phyloP scores from a whole-genome alignment of 306 rosid species.

The Trichosanthes cucumerina region DNA sequence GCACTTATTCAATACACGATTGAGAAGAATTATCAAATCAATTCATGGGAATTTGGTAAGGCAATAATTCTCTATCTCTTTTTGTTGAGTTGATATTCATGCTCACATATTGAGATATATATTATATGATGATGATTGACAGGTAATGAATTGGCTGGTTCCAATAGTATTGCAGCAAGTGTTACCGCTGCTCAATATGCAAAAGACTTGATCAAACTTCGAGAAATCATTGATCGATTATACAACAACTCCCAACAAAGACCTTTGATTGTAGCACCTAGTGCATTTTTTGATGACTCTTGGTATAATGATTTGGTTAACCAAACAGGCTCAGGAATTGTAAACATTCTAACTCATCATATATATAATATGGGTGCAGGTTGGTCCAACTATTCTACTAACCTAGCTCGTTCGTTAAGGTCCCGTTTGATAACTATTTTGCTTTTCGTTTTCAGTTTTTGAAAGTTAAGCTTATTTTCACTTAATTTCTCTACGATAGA shows the following conservation, averaged over 20 bases:
- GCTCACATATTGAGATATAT: too few relatives aligned
- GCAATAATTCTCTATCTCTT: too few relatives aligned
- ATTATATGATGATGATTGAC: too few relatives aligned
- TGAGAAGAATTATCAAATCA: conserved; percentile 53
- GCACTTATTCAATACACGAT: conserved; percentile 53
- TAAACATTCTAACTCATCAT: conserved; percentile 58
- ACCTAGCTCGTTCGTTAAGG: too few relatives aligned
- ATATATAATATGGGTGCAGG: conserved; percentile 88
- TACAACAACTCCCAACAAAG: conserved; percentile 30
- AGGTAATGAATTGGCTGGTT: conserved; percentile 87
- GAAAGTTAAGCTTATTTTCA: too few relatives aligned
- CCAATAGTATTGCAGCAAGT: conserved; percentile 53
- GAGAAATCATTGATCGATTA: conserved; percentile 25
- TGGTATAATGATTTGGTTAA: conserved; percentile 61
- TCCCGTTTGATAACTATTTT: too few relatives aligned
- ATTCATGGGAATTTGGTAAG: conserved; percentile 90
- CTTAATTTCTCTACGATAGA: too few relatives aligned
- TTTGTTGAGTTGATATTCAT: not conserved
- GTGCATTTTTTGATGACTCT: conserved; percentile 56
- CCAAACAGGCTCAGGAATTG: conserved; percentile 43
- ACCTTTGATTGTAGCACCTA: conserved; percentile 68
- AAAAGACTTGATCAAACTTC: conserved; percentile 60
- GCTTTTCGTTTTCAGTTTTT: too few relatives aligned
- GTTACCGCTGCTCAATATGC: conserved; percentile 61
- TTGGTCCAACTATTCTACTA: conserved; percentile 11